Evolutionary conservation across 1,139 yeast genomes (phyloP).

Genomic region (Chernovozyma sophiae-reginae): DNA sequence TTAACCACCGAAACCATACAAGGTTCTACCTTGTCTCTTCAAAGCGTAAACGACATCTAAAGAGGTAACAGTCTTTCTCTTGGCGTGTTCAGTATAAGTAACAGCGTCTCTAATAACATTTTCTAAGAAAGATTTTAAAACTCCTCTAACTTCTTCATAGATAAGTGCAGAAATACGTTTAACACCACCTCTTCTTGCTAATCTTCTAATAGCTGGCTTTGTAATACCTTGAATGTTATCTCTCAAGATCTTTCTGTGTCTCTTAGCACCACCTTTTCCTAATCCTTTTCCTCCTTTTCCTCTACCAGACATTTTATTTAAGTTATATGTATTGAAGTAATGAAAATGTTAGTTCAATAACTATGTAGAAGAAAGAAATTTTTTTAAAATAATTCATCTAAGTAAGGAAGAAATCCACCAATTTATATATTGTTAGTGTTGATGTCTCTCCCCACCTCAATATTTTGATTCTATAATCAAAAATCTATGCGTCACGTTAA

Average conservation of each 20-base stretch:
- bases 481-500: conserved; percentile 1
- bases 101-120: conserved; percentile 98
- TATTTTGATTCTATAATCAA: not conserved
- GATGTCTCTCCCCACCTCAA: too few relatives aligned
- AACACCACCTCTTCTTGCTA: conserved; percentile 99
- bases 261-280: conserved; percentile 99
- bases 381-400: not conserved
- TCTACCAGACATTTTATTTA: conserved; percentile 88
- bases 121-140: conserved; percentile 92
- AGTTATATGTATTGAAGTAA: conserved; percentile 11
- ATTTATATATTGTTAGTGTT: conserved; percentile 3
- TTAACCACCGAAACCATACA: conserved; percentile 99
- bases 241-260: conserved; percentile 99
- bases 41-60: conserved; percentile 98
- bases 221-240: conserved; percentile 99
- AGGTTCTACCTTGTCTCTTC: conserved; percentile 99
- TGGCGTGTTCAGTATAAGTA: conserved; percentile 99
- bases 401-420: not conserved
- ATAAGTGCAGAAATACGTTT: conserved; percentile 99
- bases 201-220: conserved; percentile 99
- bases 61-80: conserved; percentile 99
- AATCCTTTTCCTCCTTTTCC: conserved; percentile 99
- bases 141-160: conserved; percentile 98
- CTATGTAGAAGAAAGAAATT: conserved; percentile 7
- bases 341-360: conserved; percentile 5